Evolutionary conservation across 2,329 filamentous ascomycete genomes (phyloP).

Genomic region (Xylariaceae sp.): DNA sequence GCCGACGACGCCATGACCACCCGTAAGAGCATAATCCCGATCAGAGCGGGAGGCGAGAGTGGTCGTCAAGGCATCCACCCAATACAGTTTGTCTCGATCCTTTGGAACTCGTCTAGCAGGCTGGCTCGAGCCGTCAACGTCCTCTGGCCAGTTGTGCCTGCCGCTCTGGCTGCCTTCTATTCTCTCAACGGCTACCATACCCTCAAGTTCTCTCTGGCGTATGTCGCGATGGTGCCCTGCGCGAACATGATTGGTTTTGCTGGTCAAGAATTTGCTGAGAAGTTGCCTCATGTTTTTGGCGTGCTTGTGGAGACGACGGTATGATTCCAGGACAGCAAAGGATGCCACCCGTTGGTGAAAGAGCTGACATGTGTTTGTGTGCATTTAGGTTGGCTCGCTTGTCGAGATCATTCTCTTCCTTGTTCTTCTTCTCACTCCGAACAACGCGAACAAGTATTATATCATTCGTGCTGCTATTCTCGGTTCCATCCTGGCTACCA

Average conservation of each 20-base stretch:
- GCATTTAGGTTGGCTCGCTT: conserved; percentile 55
- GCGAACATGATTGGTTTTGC: conserved; percentile 74
- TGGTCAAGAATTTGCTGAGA: conserved; percentile 67
- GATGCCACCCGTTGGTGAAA: no score
- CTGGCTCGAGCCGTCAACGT: conserved; percentile 64
- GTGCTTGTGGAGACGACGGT: conserved; percentile 58
- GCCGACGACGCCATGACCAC: conserved; percentile 16
- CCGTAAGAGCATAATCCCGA: conserved; percentile 6
- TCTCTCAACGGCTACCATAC: conserved; percentile 44
- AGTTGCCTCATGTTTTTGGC: conserved; percentile 69
- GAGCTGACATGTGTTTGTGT: conserved; percentile 30
- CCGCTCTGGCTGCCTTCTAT: conserved; percentile 61
- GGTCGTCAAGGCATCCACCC: conserved; percentile 64
- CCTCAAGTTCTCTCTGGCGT: conserved; percentile 65
- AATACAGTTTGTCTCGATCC: conserved; percentile 58
- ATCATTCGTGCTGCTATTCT: conserved; percentile 82
- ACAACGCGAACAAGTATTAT: conserved; percentile 47
- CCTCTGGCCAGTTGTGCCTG: conserved; percentile 71
- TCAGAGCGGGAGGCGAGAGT: conserved; percentile 54
- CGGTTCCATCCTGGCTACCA: conserved; percentile 77
- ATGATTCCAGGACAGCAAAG: no score
- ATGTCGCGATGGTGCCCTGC: conserved; percentile 73
- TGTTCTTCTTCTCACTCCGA: conserved; percentile 54
- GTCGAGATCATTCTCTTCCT: conserved; percentile 84
- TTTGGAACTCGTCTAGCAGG: conserved; percentile 59